Base-by-base conservation (phyloP, 1,139 yeast species). In the Debaryomyces sp. region DNA sequence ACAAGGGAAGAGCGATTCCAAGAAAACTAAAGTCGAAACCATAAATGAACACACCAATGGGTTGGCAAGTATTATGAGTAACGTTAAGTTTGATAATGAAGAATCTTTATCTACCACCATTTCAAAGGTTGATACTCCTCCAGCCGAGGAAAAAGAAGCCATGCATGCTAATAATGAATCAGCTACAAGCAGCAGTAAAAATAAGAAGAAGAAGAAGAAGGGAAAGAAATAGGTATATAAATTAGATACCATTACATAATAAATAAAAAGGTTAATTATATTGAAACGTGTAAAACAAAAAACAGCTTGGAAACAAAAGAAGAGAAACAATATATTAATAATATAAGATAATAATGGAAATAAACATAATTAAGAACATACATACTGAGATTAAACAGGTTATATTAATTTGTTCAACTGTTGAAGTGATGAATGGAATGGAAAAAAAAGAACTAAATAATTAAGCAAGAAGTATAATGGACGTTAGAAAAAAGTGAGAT, bases 61-160 rank as follows among this genome's bases (percentile, higher is more conserved):
- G 1, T 64, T 73, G 52, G 70, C 77, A 17, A 70, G 77, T 52
- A 55, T 74, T 41, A 74, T 76, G 79, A 63, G 72, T 47, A 75
- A 75, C 52, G 61, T 63, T 5, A 73, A 71, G 50, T 75, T 68
- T 49, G 75, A 67, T 26, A 63, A 59, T 6, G 67, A 62, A 10
- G 59, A 56, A 26, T n/a, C 32, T 13, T 27, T 27, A 29, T 23
- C 40, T 21, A 12, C 37, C 12, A 12, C 21, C 9, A 44, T 50
- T 44, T 38, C 40, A 12, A 41, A 45, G 13, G 33, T 43, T 26
- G 44, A 30, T 12, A 42, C 55, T 41, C 45, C 53, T 29, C 48
- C 47, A 29, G 47, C 36, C 30, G 44, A 48, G 38, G 44, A 51
- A 7, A 39, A 41, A 5, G 54, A 49, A 32, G 42, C 51, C 13